Conservation (phyloP, 2,329 filamentous ascomycete species). For the Colletotrichum eleusines region DNA sequence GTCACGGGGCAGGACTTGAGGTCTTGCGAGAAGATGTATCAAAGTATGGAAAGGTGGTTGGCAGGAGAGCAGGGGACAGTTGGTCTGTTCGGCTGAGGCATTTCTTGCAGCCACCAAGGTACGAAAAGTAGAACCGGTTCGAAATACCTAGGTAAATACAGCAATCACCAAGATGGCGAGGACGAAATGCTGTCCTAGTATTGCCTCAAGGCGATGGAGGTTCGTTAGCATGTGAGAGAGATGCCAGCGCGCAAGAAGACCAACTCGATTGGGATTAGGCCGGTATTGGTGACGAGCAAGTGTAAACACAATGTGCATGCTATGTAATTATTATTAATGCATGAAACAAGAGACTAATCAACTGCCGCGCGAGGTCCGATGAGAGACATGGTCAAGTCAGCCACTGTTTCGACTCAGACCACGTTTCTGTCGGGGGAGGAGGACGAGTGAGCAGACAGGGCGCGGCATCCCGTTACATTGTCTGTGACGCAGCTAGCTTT, state of each 20-base stretch:
- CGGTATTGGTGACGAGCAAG: background rate
- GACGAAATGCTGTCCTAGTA: background rate
- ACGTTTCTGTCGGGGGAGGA: background rate
- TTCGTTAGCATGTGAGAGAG: background rate
- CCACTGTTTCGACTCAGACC: conserved; percentile 3
- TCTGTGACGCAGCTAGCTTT: conserved; percentile 4
- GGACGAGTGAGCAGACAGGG: too few species aligned
- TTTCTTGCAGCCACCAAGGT: background rate
- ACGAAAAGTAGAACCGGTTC: background rate
- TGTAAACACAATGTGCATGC: background rate
- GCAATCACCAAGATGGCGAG: background rate
- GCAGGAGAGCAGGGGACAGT: conserved; percentile 44
- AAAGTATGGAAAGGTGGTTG: conserved; percentile 57
- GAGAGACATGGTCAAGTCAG: background rate
- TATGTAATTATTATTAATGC: too few species aligned
- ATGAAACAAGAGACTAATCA: background rate
- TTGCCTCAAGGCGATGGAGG: background rate
- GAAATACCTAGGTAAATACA: background rate
- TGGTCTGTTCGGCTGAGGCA: conserved; percentile 15
- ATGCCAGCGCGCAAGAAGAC: background rate
- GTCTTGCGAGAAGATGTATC: conserved; percentile 56
- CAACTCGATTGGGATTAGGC: background rate
- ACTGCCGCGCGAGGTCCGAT: background rate
- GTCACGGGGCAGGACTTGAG: conserved; percentile 54
- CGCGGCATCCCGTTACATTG: background rate